A percentile compares a stretch with the other conserved stretches of the same genome.
Conservation (phyloP, 495 filamentous ascomycete species). For the Wilcoxina mikolae region DNA sequence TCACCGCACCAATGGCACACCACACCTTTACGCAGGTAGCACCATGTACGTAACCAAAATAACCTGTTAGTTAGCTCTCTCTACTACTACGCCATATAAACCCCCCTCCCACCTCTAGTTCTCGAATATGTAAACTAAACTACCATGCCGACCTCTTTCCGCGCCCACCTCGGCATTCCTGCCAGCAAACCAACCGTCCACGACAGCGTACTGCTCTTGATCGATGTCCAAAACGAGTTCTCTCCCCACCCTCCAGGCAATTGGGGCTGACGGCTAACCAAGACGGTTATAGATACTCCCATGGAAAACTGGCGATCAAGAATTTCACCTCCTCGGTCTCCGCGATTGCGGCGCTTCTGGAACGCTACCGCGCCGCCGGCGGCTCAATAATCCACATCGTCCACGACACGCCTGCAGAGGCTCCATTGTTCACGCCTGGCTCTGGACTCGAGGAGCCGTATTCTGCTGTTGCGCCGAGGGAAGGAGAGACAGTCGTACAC, state of each 20-base stretch:
- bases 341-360: constrained; percentile 37
- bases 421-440: constrained; percentile 45
- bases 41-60: too few species aligned
- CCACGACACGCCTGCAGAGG: constrained; percentile 40
- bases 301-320: constrained; percentile 37
- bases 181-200: constrained; percentile 36
- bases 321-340: constrained; percentile 35
- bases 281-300: constrained; percentile 32
- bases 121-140: too few species aligned
- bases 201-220: constrained; percentile 45
- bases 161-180: constrained; percentile 35
- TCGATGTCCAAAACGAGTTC: constrained; percentile 41
- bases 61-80: too few species aligned
- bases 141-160: constrained; percentile 36
- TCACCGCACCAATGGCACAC: too few species aligned
- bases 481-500: constrained; percentile 34
- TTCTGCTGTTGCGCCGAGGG: constrained; percentile 34
- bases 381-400: constrained; percentile 45
- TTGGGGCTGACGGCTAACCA: not conserved
- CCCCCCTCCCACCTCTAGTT: too few species aligned
- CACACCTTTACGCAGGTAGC: too few species aligned
- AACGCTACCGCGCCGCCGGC: constrained; percentile 36
- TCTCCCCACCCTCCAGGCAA: not conserved
- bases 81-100: too few species aligned
- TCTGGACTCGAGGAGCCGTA: constrained; percentile 42